These are phyloP conservation scores for Ploettnerulaceae sp. DNA, from an alignment of 2,329 filamentous ascomycete genomes.

Conservation along the genomic window DNA sequence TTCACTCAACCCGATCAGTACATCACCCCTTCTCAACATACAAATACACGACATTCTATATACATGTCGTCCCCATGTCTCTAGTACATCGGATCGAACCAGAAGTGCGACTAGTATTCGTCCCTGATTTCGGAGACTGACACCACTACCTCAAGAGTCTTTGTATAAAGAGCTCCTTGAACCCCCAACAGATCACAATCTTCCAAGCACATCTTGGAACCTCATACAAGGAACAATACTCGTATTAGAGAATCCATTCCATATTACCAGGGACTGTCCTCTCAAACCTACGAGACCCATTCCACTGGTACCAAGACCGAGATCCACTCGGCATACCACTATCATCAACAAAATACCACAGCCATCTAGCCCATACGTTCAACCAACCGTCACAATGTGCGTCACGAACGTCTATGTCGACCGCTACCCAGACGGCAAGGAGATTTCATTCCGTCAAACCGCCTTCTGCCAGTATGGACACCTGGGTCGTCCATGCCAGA, in stretches of 20 bases:
- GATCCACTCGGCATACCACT: conserved; percentile 7
- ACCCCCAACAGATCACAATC: conserved; percentile 15
- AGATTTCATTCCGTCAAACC: conserved; percentile 34
- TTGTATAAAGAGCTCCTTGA: conserved; percentile 13
- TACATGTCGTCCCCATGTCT: conserved; percentile 33
- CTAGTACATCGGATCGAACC: conserved; percentile 27
- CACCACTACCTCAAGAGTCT: conserved; percentile 11
- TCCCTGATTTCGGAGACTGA: conserved; percentile 33
- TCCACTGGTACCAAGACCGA: conserved; percentile 11
- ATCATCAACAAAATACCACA: conserved; percentile 11
- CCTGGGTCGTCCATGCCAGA: conserved; percentile 39
- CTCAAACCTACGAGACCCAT: conserved; percentile 5
- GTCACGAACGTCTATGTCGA: conserved; percentile 44
- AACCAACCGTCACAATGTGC: conserved; percentile 43
- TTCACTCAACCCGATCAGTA: conserved; percentile 14
- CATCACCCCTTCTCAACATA: conserved; percentile 17
- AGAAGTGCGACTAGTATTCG: conserved; percentile 27
- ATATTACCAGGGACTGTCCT: not conserved
- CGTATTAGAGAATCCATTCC: conserved; percentile 8
- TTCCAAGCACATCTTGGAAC: conserved; percentile 9
- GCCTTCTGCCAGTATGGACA: conserved; percentile 39
- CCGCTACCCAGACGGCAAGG: conserved; percentile 43
- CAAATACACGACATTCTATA: conserved; percentile 13
- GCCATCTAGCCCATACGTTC: conserved; percentile 19
- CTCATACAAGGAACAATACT: conserved; percentile 6